phyloP scores from a whole-genome alignment of 2,329 filamentous ascomycete species.

The Pseudocercospora musae region DNA sequence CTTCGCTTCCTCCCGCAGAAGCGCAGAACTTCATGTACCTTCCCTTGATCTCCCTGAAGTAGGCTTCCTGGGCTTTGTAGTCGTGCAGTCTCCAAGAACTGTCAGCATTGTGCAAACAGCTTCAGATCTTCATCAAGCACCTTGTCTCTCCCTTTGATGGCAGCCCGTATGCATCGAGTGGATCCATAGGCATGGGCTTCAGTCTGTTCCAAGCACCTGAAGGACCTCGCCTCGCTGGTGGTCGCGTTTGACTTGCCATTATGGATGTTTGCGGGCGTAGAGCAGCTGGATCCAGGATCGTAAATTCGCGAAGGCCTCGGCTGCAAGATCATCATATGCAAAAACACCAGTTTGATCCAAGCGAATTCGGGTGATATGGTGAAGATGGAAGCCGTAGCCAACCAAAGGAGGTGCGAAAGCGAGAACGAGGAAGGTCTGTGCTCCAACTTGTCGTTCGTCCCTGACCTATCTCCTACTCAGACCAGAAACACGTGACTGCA shows the following conservation, averaged over 20 bases:
- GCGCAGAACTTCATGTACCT: constrained; percentile 89
- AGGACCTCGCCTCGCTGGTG: constrained; percentile 35
- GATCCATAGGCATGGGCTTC: constrained; percentile 70
- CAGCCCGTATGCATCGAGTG: constrained; percentile 76
- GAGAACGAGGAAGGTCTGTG: constrained; percentile 1
- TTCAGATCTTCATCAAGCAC: constrained; percentile 44
- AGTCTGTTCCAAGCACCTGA: constrained; percentile 66
- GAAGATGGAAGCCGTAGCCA: background rate
- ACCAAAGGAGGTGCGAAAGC: background rate
- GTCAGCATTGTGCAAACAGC: constrained; percentile 9
- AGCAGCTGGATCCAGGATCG: constrained; percentile 2
- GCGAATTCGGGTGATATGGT: background rate
- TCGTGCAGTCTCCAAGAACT: constrained; percentile 48
- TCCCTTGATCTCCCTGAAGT: constrained; percentile 82
- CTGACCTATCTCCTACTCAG: no score
- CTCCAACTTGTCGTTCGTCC: no score
- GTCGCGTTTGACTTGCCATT: constrained; percentile 27
- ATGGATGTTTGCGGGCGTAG: background rate
- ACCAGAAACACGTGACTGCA: no score
- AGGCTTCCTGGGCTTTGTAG: constrained; percentile 74
- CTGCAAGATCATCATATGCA: background rate
- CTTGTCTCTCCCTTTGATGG: constrained; percentile 88
- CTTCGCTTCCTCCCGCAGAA: constrained; percentile 64
- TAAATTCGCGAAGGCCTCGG: background rate
- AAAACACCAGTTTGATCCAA: background rate